Evolutionary conservation across 371 early-diverging fungal species (phyloP).

Genomic region (Basidiobolus meristosporus): DNA sequence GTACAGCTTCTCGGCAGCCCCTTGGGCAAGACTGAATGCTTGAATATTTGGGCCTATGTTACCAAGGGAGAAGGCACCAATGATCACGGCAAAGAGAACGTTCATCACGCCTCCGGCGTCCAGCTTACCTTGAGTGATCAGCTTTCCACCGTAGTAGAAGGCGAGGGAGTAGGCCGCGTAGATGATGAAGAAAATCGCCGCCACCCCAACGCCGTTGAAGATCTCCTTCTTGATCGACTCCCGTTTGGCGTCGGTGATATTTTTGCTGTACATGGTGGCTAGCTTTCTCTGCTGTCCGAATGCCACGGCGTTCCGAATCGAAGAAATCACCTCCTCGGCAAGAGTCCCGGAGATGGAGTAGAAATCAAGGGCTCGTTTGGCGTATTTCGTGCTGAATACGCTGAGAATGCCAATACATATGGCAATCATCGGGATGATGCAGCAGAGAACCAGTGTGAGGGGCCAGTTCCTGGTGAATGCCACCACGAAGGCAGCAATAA

Average conservation of each 20-base stretch:
- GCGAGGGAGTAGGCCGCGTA: conserved; percentile 41
- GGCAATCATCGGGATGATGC: conserved; percentile 6
- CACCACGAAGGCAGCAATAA: conserved; percentile 69
- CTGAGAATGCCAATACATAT: conserved; percentile 27
- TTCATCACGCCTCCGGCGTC: conserved; percentile 15
- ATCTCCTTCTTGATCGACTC: conserved; percentile 27
- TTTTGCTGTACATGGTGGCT: conserved; percentile 26
- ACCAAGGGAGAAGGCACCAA: conserved; percentile 10
- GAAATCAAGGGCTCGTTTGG: conserved; percentile 12
- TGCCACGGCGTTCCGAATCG: conserved; percentile 73
- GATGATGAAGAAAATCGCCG: conserved; percentile 31
- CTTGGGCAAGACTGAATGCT: conserved; percentile 14
- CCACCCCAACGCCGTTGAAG: conserved; percentile 33
- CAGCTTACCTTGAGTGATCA: conserved; percentile 18
- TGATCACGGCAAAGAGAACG: conserved; percentile 25
- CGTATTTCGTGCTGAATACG: conserved; percentile 29
- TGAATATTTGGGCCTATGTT: too few relatives aligned
- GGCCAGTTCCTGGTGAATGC: conserved; percentile 77
- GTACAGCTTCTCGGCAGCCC: conserved; percentile 43
- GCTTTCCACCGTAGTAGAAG: conserved; percentile 36
- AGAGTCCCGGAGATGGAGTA: conserved; percentile 49
- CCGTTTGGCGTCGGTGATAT: conserved; percentile 25
- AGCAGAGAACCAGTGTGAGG: conserved; percentile 54
- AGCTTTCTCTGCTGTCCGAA: conserved; percentile 67
- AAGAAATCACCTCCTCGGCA: conserved; percentile 70